Percentiles rank a stretch among this genome's conserved stretches.
Evolutionary conservation across 768 basidiomycete genomes (phyloP).

Genomic region (Leccinum uliginosum): DNA sequence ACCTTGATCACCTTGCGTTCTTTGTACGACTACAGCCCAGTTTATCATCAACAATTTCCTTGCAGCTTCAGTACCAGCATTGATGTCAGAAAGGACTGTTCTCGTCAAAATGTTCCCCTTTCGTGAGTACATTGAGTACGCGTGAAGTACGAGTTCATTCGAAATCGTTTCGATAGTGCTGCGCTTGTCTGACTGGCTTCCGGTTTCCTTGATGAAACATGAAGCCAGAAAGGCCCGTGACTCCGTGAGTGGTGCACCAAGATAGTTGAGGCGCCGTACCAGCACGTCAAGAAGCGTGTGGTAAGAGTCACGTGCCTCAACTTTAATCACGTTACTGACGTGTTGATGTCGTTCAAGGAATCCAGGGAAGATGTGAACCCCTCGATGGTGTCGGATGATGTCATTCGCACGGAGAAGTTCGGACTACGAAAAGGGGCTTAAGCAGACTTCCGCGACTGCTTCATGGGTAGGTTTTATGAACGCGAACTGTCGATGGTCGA

Average conservation of each 20-base stretch:
- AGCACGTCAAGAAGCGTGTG: slow-evolving; percentile 9
- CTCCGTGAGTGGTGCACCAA: slow-evolving; percentile 2
- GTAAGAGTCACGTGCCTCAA: background rate
- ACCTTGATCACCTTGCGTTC: slow-evolving; percentile 27
- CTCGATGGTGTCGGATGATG: slow-evolving; percentile 14
- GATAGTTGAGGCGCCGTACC: slow-evolving; percentile 14
- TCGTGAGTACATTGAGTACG: slow-evolving; percentile 1
- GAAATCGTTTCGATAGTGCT: slow-evolving; percentile 14
- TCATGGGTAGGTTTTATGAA: slow-evolving; percentile 8
- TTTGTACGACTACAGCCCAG: slow-evolving; percentile 18
- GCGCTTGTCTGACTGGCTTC: slow-evolving; percentile 25
- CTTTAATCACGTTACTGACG: background rate
- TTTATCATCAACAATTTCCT: slow-evolving; percentile 8
- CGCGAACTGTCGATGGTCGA: background rate
- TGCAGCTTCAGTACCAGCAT: background rate
- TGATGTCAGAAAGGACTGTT: slow-evolving; percentile 11
- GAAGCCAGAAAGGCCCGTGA: slow-evolving; percentile 9
- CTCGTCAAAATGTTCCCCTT: slow-evolving; percentile 15
- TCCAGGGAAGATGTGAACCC: slow-evolving; percentile 1
- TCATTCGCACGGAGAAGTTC: slow-evolving; percentile 9
- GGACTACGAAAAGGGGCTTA: slow-evolving; percentile 13
- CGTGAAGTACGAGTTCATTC: background rate
- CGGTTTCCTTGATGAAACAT: slow-evolving; percentile 13
- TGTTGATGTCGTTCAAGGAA: background rate
- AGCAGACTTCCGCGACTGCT: slow-evolving; percentile 11